A percentile compares a stretch with the other conserved stretches of the same genome.
Conservation (phyloP, 1,284 basidiomycete species). For the Schizophyllum commune region DNA sequence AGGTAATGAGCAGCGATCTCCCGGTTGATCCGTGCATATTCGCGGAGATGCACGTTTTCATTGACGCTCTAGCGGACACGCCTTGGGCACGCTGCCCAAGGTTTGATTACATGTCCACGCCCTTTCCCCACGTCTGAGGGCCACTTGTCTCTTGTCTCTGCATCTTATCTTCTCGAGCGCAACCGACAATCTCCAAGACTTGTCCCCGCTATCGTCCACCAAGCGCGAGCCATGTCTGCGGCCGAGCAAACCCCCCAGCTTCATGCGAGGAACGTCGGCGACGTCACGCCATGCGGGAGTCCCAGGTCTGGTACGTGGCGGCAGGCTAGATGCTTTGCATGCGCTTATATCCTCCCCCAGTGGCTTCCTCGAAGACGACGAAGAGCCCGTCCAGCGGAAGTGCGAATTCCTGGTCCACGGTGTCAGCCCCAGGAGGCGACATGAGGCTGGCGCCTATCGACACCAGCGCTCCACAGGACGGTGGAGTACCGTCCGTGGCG, state of each 20-base stretch:
- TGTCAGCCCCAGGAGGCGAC: background rate
- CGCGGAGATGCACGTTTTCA: background rate
- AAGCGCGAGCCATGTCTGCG: background rate
- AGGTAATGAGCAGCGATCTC: background rate
- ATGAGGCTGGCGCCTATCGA: background rate
- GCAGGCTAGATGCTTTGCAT: background rate
- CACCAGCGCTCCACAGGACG: background rate
- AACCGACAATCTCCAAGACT: background rate
- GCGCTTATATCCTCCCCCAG: background rate
- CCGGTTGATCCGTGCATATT: background rate
- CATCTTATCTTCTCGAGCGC: background rate
- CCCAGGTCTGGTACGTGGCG: background rate
- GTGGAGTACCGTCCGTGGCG: background rate
- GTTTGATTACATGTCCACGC: background rate
- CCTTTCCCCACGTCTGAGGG: background rate
- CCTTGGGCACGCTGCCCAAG: background rate
- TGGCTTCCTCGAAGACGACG: background rate
- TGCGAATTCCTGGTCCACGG: background rate
- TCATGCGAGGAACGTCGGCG: background rate
- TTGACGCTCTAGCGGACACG: background rate
- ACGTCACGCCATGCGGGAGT: background rate
- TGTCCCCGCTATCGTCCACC: background rate
- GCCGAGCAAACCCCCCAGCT: background rate
- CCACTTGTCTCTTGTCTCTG: background rate
- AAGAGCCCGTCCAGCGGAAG: background rate